Evolutionary conservation across 75 land plant species (phyloP), one percentile per base, ranked within the genome.

Genomic region (Isoetes taiwanensis): DNA sequence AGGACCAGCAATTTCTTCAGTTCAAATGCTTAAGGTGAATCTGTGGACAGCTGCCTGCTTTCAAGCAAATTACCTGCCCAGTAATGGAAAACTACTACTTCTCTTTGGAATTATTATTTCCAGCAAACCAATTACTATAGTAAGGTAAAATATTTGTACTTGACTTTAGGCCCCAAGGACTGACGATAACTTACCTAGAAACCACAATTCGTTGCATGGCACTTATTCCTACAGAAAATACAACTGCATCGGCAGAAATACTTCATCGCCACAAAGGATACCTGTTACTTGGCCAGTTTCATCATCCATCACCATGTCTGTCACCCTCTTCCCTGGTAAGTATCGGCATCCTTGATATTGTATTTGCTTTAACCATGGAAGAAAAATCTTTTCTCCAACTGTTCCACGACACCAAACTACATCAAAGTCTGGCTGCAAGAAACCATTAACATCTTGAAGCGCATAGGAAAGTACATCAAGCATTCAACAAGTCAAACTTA

Each of bases 381-480:
- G 43, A 42, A 87, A 87, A 46, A 87, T 80, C 71, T 73, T 78
- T 24, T 84, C 90, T 25, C 71, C 67, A 28, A 80, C 76, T 14
- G 80, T 80, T 38, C 94, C 94, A 28, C 90, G 72, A 34, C 94
- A 87, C 81, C 77, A 84, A 19, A 69, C 66, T 2, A 79, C 65
- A 72, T 87, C 89, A 41, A 84, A 84, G 70, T 87, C 65, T 66
- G 79, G 75, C 94, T 87, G 82, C 43, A 43, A 35, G 32, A 35
- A 28, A 42, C n/a, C n/a, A n/a, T n/a, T n/a, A n/a, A n/a, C n/a
- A n/a, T n/a, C n/a, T n/a, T n/a, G n/a, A n/a, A n/a, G n/a, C n/a
- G n/a, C n/a, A n/a, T n/a, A n/a, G n/a, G n/a, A n/a, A n/a, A n/a
- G n/a, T n/a, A n/a, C n/a, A n/a, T n/a, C n/a, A n/a, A n/a, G n/a